Percentiles rank a stretch among this genome's conserved stretches.
Conservation (phyloP, 805 yeast genomes). For the Kodamaea lidongshanica region DNA sequence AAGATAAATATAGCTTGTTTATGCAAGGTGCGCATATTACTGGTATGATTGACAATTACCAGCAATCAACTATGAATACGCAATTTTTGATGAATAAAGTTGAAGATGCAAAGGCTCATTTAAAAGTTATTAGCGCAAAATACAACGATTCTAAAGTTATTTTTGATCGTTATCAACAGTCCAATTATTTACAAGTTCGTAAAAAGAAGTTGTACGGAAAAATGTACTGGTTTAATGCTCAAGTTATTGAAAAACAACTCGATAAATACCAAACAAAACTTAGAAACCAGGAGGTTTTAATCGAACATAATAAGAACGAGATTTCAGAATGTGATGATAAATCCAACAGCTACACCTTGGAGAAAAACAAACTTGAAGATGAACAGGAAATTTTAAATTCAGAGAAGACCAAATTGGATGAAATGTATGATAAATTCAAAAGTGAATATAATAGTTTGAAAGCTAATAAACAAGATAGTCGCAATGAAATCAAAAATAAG, state of each 20-base stretch:
- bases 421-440: conserved; percentile 25
- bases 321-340: conserved; percentile 4
- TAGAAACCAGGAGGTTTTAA: conserved; percentile 1
- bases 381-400: too few species aligned
- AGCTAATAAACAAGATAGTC: conserved; percentile 7
- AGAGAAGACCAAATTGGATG: conserved; percentile 15
- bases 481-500: conserved; percentile 13
- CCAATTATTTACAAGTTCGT: conserved; percentile 28
- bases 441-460: conserved; percentile 34
- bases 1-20: conserved; percentile 66
- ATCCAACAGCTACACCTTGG: conserved; percentile 8
- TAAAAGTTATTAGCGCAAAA: conserved; percentile 20
- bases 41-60: conserved; percentile 54
- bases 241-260: conserved; percentile 22
- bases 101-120: conserved; percentile 19
- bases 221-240: conserved; percentile 38
- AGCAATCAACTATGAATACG: conserved; percentile 22
- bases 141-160: conserved; percentile 24
- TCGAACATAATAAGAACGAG: conserved; percentile 6
- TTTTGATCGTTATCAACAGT: conserved; percentile 29
- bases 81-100: conserved; percentile 24
- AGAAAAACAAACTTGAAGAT: conserved; percentile 4
- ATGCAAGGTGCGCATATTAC: conserved; percentile 75
- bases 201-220: conserved; percentile 34
- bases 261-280: conserved; percentile 8